Base-by-base conservation (phyloP, 1,284 basidiomycete genomes). In the Malassezia nana region DNA sequence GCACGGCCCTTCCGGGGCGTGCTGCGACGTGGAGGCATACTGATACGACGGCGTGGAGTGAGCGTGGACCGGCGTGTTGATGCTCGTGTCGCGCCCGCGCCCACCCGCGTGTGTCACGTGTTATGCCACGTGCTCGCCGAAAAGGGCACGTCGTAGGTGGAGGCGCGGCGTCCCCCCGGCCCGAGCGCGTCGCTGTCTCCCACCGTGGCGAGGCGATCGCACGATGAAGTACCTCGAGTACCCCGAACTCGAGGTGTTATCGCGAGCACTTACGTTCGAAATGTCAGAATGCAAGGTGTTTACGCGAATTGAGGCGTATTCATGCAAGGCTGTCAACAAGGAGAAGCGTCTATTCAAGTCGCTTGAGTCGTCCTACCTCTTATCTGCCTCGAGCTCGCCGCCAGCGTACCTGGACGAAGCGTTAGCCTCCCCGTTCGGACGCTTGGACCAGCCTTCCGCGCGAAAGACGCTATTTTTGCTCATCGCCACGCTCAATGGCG, bases 281-380 rank as follows among this genome's bases (percentile, higher is more conserved):
- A 85, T 87, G 5, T 83, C 87, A 45, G 90, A 94, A 76, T 89
- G 88, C 75, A 82, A 84, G 25, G 87, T 95, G 16, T 84, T 88
- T 75, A 91, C 89, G 32, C 83, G 90, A 63, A 84, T 98, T 75
- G 92, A 98, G 76, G 90, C 89, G 0, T 98, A 96, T 79, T 89
- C 87, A 65, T 92, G 89, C 82, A 98, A 98, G 81, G 86, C 90
- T 69, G 86, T 95, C 76, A 87, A 87, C 64, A 86, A 87, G 72
- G 94, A 98, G 80, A 90, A 91, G 81, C 89, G 87, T 74, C 84
- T 95, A 74, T 91, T 90, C 80, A 90, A 87, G 74, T 80, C 84
- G 13, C 84, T 96, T 77, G 69, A 74, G 46, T 64, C 62, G 4
- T 61, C 66, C 16, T 72, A 72, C 38, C 58, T 67, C 13, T 59